Evolutionary conservation across 768 basidiomycete species (phyloP).

Genomic region (Megacollybia marginata): DNA sequence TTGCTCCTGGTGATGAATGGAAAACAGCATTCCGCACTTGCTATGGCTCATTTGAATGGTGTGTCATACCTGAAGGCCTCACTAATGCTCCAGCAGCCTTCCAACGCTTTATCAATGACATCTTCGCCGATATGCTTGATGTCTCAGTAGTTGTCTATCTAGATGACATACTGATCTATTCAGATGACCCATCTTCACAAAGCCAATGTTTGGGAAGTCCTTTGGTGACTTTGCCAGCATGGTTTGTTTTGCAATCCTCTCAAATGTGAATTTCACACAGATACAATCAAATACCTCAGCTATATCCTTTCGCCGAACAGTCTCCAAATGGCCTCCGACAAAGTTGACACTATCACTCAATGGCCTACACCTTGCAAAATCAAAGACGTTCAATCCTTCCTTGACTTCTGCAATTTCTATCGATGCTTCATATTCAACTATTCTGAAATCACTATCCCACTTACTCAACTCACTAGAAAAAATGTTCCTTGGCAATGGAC

Average conservation of each 20-base stretch:
- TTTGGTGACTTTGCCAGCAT: slow-evolving; percentile 9
- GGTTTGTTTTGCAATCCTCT: slow-evolving; percentile 15
- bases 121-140: slow-evolving; percentile 17
- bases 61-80: slow-evolving; percentile 20
- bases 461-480: slow-evolving; percentile 21
- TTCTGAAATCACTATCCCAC: slow-evolving; percentile 20
- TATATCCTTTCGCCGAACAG: slow-evolving; percentile 18
- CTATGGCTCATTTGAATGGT: slow-evolving; percentile 19
- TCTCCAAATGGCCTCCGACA: slow-evolving; percentile 22
- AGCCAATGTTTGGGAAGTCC: slow-evolving; percentile 9
- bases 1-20: slow-evolving; percentile 20
- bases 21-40: slow-evolving; percentile 24
- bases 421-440: slow-evolving; percentile 23
- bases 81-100: slow-evolving; percentile 20
- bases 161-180: slow-evolving; percentile 24
- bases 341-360: slow-evolving; percentile 19
- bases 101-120: slow-evolving; percentile 18
- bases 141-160: slow-evolving; percentile 19
- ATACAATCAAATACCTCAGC: slow-evolving; percentile 22
- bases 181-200: slow-evolving; percentile 10
- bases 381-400: slow-evolving; percentile 22
- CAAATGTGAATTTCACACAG: slow-evolving; percentile 19
- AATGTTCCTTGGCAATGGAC: slow-evolving; percentile 2
- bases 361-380: slow-evolving; percentile 21
- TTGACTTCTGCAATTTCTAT: slow-evolving; percentile 26